Evolutionary conservation across 345 rosid species (phyloP), one percentile per base, ranked within the genome.

Genomic region (Euphorbia tirucalli): DNA sequence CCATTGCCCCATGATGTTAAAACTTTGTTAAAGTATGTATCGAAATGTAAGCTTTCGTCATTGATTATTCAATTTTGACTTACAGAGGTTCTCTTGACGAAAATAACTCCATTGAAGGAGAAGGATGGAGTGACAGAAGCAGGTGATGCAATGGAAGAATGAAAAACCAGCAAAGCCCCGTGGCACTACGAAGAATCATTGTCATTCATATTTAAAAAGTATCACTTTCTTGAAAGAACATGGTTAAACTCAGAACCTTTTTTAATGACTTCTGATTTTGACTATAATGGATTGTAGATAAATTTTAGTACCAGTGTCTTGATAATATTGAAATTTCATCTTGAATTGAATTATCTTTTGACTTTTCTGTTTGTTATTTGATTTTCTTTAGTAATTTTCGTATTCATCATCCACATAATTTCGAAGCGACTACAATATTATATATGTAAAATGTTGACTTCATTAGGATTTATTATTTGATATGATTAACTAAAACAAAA

Each of bases 61-160:
- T 43, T 67, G 74, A 5, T 69, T 27, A 31, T 35, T 3, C 39
- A 35, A 62, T 75, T 71, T 16, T 73, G n/a, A 37, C 24, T 74
- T 71, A 25, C 88, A 88, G 96, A 91, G 91, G 84, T 91, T 70
- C 91, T 91, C 31, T 25, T 73, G 28, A 89, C 93, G 7, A 91
- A 87, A 84, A 86, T 89, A 35, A 89, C 88, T 0, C 84, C 90
- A 44, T 60, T 87, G 75, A 82, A 73, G 85, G 91, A 87, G 74
- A 82, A 72, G 65, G 91, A 83, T 15, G 84, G 62, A 32, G 79
- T 84, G 22, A 78, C 74, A 46, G 90, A 87, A 81, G 91, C 78
- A 61, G 91, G 87, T 28, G 91, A 91, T 68, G 91, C 84, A 1
- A 91, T 91, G 97, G 97, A 90, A 80, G 93, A 89, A 75, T 89